phyloP scores from a whole-genome alignment of 306 rosid species.

The Lupinus albus region DNA sequence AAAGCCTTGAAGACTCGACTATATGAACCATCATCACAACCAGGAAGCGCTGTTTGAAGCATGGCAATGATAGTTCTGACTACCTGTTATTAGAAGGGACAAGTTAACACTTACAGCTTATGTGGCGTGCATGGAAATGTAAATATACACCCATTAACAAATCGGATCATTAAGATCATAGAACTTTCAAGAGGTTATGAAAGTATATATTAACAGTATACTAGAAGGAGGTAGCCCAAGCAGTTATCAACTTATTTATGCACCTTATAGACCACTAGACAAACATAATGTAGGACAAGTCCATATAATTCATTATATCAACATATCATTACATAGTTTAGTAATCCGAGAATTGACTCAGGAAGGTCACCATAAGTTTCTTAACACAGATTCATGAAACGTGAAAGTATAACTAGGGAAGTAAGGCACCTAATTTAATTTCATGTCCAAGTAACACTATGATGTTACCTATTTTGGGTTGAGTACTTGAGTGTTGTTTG shows the following conservation, averaged over 20 bases:
- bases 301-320: background rate
- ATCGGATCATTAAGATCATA: constrained; percentile 6
- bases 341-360: background rate
- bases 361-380: background rate
- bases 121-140: constrained; percentile 17
- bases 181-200: constrained; percentile 31
- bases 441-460: background rate
- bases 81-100: constrained; percentile 56
- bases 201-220: background rate
- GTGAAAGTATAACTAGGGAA: background rate
- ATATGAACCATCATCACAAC: constrained; percentile 75
- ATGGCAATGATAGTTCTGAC: constrained; percentile 80
- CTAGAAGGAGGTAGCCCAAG: background rate
- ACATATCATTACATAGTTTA: background rate
- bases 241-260: background rate
- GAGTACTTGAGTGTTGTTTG: background rate
- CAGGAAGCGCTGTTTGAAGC: constrained; percentile 74
- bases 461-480: background rate
- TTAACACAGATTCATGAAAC: background rate
- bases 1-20: constrained; percentile 82
- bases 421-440: background rate
- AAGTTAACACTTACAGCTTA: constrained; percentile 35
- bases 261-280: background rate
- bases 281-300: background rate
- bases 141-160: constrained; percentile 26